Evolutionary conservation across 129 eudicot genomes (phyloP), one percentile per base, ranked within the genome.

Genomic region (Artemisia tridentata): DNA sequence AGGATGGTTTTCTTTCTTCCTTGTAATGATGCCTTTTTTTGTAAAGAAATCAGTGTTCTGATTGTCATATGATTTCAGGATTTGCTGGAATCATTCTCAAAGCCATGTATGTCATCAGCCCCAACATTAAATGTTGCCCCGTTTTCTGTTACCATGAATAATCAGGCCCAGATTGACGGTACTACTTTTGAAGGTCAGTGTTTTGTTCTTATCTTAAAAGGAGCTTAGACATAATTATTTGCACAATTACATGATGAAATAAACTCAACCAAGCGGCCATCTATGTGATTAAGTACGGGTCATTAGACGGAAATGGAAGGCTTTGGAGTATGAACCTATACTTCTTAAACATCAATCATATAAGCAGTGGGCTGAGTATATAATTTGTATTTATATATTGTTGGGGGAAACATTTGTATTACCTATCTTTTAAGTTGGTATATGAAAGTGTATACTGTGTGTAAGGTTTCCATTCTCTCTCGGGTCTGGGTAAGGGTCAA

Each of bases 101-200:
- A 84, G 79, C 74, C 80, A 73, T 81, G 67, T 78, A 65, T 60
- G 60, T 82, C 86, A 68, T 75, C 85, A 56, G 60, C 82, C 77
- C 76, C 88, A 76, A 70, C 86, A 73, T 51, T 78, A 38, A 57
- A 74, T 15, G 57, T 86, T 77, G 86, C 85, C 79, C 75, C 92
- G 52, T 82, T 78, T 86, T 78, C 97, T 57, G 68, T 78, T 45
- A 60, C 68, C 29, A 61, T 70, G 73, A 82, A 84, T 75, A 83
- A 75, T 55, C 86, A 7, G 23, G 77, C 73, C 47, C 87, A 83
- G 77, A 77, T 64, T 74, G 86, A 74, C 15, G 53, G 54, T 68
- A 66, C 75, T 65, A 80, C 80, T 72, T 84, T 65, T 65, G 88
- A 84, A 86, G 96, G 97, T 91, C 76, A 65, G 86, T 73, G 46